Base-by-base conservation (phyloP, 2,329 filamentous ascomycete species). In the Didymella pomorum region DNA sequence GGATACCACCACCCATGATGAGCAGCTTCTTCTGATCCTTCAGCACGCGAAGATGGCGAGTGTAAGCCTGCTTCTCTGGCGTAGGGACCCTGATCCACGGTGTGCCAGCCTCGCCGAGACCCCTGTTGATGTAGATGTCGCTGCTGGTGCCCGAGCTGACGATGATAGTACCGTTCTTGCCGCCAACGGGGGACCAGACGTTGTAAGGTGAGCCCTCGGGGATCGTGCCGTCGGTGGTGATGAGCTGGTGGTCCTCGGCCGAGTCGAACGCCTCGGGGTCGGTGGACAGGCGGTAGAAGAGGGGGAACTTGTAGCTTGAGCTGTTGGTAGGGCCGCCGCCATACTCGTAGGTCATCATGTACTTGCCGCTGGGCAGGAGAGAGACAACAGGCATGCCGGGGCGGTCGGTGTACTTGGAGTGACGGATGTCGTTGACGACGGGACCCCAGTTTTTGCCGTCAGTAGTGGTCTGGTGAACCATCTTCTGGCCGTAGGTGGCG, bases 311-410 rank as follows among this genome's bases (percentile, higher is more conserved):
- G 71, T 76, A 76, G 29, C 56, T 60, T n/a, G 37, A 52, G 46
- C 62, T 65, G 35, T 66, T 71, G 21, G 74, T 73, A 0, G 76
- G 76, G 45, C 79, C 68, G 65, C 83, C 83, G 48, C 85, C 85
- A 62, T 84, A 86, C 71, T 90, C 88, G 72, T 89, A 89, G 6
- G 83, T 81, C 78, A 87, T 85, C 68, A 91, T 84, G 74, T 83
- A 90, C 67, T 85, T 77, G 56, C 82, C 84, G 63, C 84, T 84
- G 63, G 87, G 79, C 4, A 91, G 81, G 68, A 81, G 69, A 1
- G 83, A 80, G 9, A 91, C 79, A 0, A 83, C 85, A 1, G 88
- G 84, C 89, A 91, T 91, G 48, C 88, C 89, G 0, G 89, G 89
- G 1, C 89, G 84, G 59, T 82, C 85, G 2, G 82, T 84, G 73